Evolutionary conservation across 2,329 filamentous ascomycete genomes (phyloP), one percentile per base, ranked within the genome.

Genomic region (Fusarium tuaranense): DNA sequence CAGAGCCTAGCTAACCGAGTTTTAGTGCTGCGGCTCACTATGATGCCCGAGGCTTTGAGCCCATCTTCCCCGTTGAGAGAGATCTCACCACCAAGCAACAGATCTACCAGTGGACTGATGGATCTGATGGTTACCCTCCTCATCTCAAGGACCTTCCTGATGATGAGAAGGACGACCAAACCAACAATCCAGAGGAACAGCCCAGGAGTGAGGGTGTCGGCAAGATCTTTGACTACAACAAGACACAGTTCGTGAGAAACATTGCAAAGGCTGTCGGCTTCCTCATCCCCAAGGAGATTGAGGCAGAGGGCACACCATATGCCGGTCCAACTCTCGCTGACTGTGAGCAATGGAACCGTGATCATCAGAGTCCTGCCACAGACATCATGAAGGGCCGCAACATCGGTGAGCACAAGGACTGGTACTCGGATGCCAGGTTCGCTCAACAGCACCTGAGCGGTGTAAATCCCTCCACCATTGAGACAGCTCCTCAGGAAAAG

Each of bases 351-450:
- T 65, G 27, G 20, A 75, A 68, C 25, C 58, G 48, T 8, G 44
- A 60, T 2, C 63, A 71, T 16, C 39, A 44, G 4, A 61, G 39
- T 5, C 4, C 5, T 1, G 30, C 51, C 7, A 57, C 64, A 7
- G 58, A 75, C 1, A 75, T 75, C 7, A 75, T 75, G 73, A 60
- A 68, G 27, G 72, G 73, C 1, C 16, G 51, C 12, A 75, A 75
- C 44, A 75, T 75, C 3, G 72, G 64, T 2, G 44, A 71, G 7
- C 48, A 70, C 1, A 36, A 22, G 10, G 67, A 75, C 20, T 75
- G 73, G 73, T 75, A 75, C 18, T 73, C 72, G 3, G 73, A 75
- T 38, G 67, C 69, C 6, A 63, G 63, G 1, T 75, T 75, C 2
- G 73, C 67, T 0, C 73, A 75, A 7, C 69, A 75, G 2, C 69